Conservation (phyloP, 108 stramenopile species). For the Pelagomonas calceolata region DNA sequence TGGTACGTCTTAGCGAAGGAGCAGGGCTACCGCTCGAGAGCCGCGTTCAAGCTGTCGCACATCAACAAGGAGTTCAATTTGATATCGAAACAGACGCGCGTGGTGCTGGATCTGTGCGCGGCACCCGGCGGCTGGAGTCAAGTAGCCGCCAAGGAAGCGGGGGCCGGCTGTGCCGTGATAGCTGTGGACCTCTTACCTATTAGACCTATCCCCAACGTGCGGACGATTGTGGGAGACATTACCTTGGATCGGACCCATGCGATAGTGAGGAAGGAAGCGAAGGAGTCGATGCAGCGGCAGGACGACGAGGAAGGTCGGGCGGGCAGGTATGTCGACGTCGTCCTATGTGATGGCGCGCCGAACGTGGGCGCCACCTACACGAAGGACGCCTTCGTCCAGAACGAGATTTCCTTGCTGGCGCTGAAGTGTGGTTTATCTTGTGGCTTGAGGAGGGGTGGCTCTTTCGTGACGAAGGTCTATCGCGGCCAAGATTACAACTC, state of each 20-base stretch:
- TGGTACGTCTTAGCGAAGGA: slow-evolving; percentile 87
- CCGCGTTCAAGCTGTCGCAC: slow-evolving; percentile 95
- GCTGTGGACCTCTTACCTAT: slow-evolving; percentile 97
- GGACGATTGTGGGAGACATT: slow-evolving; percentile 87
- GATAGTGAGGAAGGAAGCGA: slow-evolving; percentile 57
- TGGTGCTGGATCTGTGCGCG: slow-evolving; percentile 89
- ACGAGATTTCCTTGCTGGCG: slow-evolving; percentile 85
- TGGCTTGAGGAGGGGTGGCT: slow-evolving; percentile 58
- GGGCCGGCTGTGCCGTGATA: slow-evolving; percentile 54
- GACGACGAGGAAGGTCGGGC: slow-evolving; percentile 6
- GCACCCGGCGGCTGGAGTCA: slow-evolving; percentile 99
- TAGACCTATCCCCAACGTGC: slow-evolving; percentile 68
- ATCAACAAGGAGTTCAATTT: slow-evolving; percentile 92
- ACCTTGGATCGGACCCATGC: slow-evolving; percentile 88
- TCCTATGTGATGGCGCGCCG: slow-evolving; percentile 99
- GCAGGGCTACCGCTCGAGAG: slow-evolving; percentile 84
- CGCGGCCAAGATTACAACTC: slow-evolving; percentile 88
- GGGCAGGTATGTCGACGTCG: slow-evolving; percentile 68
- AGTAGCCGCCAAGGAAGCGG: slow-evolving; percentile 69
- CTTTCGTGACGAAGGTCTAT: slow-evolving; percentile 96
- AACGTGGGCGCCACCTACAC: slow-evolving; percentile 93
- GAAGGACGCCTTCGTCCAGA: slow-evolving; percentile 95
- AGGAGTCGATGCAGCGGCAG: slow-evolving; percentile 41
- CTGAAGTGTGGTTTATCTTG: slow-evolving; percentile 90
- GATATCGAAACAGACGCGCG: slow-evolving; percentile 55